Evolutionary conservation across 768 basidiomycete genomes (phyloP).

Genomic region (Podaxis rugospora): DNA sequence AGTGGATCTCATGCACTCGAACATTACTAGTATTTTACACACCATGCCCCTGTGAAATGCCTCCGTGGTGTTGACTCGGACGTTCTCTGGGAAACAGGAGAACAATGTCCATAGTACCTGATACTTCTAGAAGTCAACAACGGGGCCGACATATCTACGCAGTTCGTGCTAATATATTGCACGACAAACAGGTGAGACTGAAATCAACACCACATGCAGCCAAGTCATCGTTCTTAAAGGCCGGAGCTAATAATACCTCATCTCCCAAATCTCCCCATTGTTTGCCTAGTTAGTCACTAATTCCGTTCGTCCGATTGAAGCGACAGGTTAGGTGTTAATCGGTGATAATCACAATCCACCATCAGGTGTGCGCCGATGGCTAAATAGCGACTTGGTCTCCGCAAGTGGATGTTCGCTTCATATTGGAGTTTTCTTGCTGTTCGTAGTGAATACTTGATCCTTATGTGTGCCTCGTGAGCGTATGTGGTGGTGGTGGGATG

Average conservation of each 20-base stretch:
- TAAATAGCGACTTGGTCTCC: too few species aligned
- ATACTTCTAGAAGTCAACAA: not conserved
- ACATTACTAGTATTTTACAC: too few species aligned
- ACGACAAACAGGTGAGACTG: too few species aligned
- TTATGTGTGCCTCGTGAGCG: too few species aligned
- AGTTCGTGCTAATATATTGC: not conserved
- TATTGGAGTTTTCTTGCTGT: too few species aligned
- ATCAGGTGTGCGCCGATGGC: too few species aligned
- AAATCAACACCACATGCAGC: too few species aligned
- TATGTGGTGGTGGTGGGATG: too few species aligned
- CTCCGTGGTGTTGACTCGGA: not conserved
- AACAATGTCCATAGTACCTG: not conserved
- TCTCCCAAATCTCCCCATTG: not conserved
- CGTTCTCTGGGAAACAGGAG: not conserved
- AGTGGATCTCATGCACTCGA: too few species aligned
- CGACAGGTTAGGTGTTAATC: not conserved
- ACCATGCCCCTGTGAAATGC: too few species aligned
- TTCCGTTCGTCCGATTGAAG: not conserved
- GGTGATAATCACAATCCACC: not conserved
- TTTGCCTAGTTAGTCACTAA: not conserved
- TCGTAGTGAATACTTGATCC: too few species aligned
- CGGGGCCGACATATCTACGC: not conserved
- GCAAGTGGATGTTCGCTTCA: too few species aligned
- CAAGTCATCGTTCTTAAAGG: not conserved
- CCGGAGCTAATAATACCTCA: not conserved